Percentiles rank a stretch among this genome's conserved stretches.
Evolutionary conservation across 192 early-diverging fungal genomes (phyloP).

Genomic region (Backusella macrospora): DNA sequence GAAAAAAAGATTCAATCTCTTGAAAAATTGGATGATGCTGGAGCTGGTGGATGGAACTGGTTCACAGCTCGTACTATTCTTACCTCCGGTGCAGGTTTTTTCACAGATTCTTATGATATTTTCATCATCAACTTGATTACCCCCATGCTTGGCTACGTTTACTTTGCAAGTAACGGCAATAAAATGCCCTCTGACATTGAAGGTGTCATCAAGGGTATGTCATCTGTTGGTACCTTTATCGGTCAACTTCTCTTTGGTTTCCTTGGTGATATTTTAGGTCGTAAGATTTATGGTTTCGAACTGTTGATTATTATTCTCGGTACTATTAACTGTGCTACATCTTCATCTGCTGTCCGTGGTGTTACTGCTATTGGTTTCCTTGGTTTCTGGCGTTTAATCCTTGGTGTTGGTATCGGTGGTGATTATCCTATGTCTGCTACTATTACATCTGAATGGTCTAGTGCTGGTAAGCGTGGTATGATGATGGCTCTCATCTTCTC

Average conservation of each 20-base stretch:
- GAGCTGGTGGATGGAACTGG: conserved; percentile 48
- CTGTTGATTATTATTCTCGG: conserved; percentile 88
- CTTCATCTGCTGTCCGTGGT: conserved; percentile 65
- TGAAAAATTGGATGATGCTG: conserved; percentile 31
- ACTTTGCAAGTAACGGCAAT: conserved; percentile 49
- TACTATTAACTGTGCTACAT: conserved; percentile 75
- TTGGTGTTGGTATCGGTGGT: conserved; percentile 91
- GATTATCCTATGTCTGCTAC: conserved; percentile 90
- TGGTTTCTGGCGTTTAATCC: conserved; percentile 85
- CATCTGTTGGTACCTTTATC: conserved; percentile 79
- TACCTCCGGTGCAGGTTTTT: conserved; percentile 75
- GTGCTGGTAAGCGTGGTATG: conserved; percentile 71
- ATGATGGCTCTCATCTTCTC: conserved; percentile 69
- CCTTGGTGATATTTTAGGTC: conserved; percentile 82
- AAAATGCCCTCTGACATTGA: conserved; percentile 70
- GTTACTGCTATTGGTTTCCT: conserved; percentile 72
- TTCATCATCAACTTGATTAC: conserved; percentile 89
- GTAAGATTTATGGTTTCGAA: conserved; percentile 83
- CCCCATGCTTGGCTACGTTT: conserved; percentile 78
- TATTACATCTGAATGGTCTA: conserved; percentile 90
- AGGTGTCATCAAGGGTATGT: conserved; percentile 76
- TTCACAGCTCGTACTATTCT: conserved; percentile 66
- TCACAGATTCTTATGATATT: conserved; percentile 91
- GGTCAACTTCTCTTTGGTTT: conserved; percentile 86
- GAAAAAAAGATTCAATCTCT: conserved; percentile 31